Evolutionary conservation across 2,329 filamentous ascomycete species (phyloP).

Genomic region (Arthroderma sp.): DNA sequence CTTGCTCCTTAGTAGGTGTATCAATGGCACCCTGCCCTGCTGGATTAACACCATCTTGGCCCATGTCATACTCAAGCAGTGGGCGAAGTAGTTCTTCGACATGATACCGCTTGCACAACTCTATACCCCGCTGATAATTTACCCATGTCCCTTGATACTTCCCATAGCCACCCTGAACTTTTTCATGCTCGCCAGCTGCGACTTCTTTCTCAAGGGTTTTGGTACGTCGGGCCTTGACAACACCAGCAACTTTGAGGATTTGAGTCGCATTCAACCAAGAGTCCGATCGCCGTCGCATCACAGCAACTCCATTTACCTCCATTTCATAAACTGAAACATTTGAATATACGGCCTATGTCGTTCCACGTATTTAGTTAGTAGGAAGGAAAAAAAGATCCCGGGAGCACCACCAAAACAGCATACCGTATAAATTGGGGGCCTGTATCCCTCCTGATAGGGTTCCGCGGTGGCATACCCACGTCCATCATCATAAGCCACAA

Average conservation of each 20-base stretch:
- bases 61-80: constrained; percentile 38
- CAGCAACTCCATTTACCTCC: constrained; percentile 83
- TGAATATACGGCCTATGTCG: constrained; percentile 6
- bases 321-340: constrained; percentile 97
- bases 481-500: constrained; percentile 27
- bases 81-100: constrained; percentile 36
- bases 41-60: constrained; percentile 44
- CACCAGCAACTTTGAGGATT: constrained; percentile 91
- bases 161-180: constrained; percentile 94
- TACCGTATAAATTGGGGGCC: constrained; percentile 34
- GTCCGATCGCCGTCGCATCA: constrained; percentile 91
- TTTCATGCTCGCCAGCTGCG: constrained; percentile 88
- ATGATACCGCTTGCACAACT: constrained; percentile 70
- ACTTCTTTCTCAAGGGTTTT: constrained; percentile 98
- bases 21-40: constrained; percentile 66
- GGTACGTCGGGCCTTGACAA: constrained; percentile 94
- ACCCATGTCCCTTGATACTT: constrained; percentile 99
- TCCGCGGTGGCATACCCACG: constrained; percentile 28
- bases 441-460: constrained; percentile 26
- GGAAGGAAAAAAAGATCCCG: neutral
- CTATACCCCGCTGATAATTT: constrained; percentile 76
- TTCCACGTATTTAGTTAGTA: no score
- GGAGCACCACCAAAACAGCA: neutral
- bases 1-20: constrained; percentile 95
- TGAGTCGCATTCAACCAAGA: constrained; percentile 97